Conservation (phyloP, 495 filamentous ascomycete species). For the Monascus purpureus region DNA sequence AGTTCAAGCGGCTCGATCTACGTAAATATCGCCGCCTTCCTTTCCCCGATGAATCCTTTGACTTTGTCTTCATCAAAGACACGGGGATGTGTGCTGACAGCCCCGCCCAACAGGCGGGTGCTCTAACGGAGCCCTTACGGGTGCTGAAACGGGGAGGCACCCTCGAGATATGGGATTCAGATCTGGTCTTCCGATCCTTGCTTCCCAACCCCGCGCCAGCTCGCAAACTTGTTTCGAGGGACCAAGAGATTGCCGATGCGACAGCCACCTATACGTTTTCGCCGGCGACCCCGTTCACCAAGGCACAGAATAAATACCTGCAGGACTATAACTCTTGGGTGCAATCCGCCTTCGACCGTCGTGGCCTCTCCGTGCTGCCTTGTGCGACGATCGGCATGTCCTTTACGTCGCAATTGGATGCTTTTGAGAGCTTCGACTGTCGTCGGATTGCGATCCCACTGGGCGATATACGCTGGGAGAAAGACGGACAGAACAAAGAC, state of each 20-base stretch:
- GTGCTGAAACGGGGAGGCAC: conserved; percentile 66
- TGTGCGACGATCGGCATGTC: conserved; percentile 67
- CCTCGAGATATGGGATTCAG: conserved; percentile 78
- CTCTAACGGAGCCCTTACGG: conserved; percentile 66
- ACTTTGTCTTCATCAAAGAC: conserved; percentile 84
- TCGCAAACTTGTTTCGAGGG: conserved; percentile 35
- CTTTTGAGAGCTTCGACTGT: conserved; percentile 52
- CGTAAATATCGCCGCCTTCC: conserved; percentile 63
- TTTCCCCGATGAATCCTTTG: conserved; percentile 72
- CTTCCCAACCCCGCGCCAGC: conserved; percentile 58
- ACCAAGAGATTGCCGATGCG: conserved; percentile 45
- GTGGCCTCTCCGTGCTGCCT: conserved; percentile 57
- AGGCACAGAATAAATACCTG: conserved; percentile 68
- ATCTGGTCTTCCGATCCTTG: conserved; percentile 62
- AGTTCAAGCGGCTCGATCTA: conserved; percentile 76
- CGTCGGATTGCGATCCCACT: conserved; percentile 75
- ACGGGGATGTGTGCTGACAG: conserved; percentile 53
- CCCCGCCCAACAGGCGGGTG: conserved; percentile 42
- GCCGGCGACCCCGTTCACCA: conserved; percentile 65
- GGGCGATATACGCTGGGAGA: conserved; percentile 79
- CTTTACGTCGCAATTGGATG: conserved; percentile 66
- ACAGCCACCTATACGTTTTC: conserved; percentile 73
- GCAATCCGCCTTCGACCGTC: conserved; percentile 56
- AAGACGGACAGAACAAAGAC: conserved; percentile 36
- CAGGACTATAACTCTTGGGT: conserved; percentile 76